Evolutionary conservation across 331 rosid genomes (phyloP), one percentile per base, ranked within the genome.

Genomic region (Erythrophleum ivorense): DNA sequence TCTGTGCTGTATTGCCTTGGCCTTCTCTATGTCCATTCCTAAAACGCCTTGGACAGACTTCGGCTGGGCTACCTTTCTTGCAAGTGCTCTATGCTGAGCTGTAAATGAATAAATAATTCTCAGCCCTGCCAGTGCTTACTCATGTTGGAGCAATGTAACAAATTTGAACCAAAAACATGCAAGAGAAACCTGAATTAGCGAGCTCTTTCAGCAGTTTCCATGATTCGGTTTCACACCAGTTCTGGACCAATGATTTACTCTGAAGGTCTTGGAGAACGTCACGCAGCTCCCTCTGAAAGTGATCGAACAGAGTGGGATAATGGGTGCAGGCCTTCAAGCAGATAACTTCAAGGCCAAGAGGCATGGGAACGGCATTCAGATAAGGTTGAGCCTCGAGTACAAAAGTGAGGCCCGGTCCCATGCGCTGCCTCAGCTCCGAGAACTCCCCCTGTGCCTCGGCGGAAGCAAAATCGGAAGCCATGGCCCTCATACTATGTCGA

Each of bases 201-300:
- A 91, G 91, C 71, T 87, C 88, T 87, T 92, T 91, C 48, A 91
- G 90, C 41, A 91, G 78, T 71, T 86, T 92, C 97, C 97, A 92
- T 1, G 94, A 88, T 78, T 90, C 79, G 10, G 94, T 85, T 4
- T 87, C 79, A 1, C 83, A 80, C 97, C 95, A 92, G 67, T 84
- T 81, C 0, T 68, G 67, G 50, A 88, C 19, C 80, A 86, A 48
- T 6, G 86, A 82, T 54, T 86, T 82, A 11, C 36, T 76, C 73
- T 90, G 87, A 10, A 88, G 83, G 52, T 81, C 78, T 60, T 83
- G 87, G 15, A 88, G 95, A 54, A 88, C 92, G 18, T 88, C 89
- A 1, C 94, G 92, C 6, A 92, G 91, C 91, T 92, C 97, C 83
- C 97, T 82, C 84, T 92, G 97, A 54, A 92, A 92, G 58, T 92